A percentile compares a stretch with the other conserved stretches of the same genome.
Evolutionary conservation across 2,329 filamentous ascomycete genomes (phyloP).

Genomic region (Fusarium paranaense): DNA sequence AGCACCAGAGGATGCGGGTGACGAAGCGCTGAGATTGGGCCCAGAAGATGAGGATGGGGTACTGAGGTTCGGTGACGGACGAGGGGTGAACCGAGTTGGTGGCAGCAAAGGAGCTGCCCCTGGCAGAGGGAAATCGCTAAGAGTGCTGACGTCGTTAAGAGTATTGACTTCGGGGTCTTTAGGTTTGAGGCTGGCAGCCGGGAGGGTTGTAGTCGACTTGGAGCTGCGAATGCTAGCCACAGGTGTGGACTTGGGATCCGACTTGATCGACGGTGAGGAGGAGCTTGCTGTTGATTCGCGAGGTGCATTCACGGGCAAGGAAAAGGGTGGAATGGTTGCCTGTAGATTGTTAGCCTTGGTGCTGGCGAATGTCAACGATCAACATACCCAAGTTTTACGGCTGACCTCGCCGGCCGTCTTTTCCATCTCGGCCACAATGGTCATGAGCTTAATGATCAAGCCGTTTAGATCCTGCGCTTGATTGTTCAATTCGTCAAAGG

Average conservation of each 20-base stretch:
- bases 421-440: slow-evolving; percentile 87
- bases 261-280: slow-evolving; percentile 21
- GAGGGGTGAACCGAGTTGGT: slow-evolving; percentile 29
- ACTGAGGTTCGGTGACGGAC: slow-evolving; percentile 10
- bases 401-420: slow-evolving; percentile 86
- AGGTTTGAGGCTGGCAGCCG: neutral
- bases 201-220: slow-evolving; percentile 22
- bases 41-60: slow-evolving; percentile 29
- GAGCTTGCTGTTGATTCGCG: slow-evolving; percentile 17
- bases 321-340: slow-evolving; percentile 43
- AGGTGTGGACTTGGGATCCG: slow-evolving; percentile 20
- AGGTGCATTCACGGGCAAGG: slow-evolving; percentile 29
- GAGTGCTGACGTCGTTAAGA: slow-evolving; percentile 41
- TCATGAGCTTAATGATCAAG: slow-evolving; percentile 77
- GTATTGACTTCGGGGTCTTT: slow-evolving; percentile 38
- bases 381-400: slow-evolving; percentile 77
- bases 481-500: slow-evolving; percentile 79
- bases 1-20: slow-evolving; percentile 14
- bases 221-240: slow-evolving; percentile 37
- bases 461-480: slow-evolving; percentile 78
- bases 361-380: neutral
- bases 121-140: slow-evolving; percentile 44
- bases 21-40: slow-evolving; percentile 4
- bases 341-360: slow-evolving; percentile 24
- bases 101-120: slow-evolving; percentile 42